Percentiles rank a stretch among this genome's conserved stretches.
Conservation (phyloP, 2,329 filamentous ascomycete species). For the Samsoniella hepiali region DNA sequence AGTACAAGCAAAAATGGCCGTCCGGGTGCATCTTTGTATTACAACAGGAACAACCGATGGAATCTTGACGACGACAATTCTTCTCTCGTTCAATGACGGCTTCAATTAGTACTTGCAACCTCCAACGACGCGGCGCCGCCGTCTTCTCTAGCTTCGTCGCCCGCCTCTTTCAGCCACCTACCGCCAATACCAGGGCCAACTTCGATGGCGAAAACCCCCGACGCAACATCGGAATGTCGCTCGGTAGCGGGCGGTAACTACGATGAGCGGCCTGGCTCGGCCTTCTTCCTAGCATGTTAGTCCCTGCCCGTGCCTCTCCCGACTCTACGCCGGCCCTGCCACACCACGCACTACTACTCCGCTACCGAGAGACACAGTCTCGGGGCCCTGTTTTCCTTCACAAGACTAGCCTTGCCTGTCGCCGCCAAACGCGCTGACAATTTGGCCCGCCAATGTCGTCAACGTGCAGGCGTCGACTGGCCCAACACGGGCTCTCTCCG, state of each 20-base stretch:
- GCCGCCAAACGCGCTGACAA: not conserved
- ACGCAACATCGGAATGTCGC: constrained; percentile 13
- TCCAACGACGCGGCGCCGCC: not conserved
- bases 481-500: constrained; percentile 1
- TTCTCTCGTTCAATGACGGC: not conserved
- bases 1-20: not conserved
- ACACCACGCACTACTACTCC: not conserved
- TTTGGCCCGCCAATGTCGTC: constrained; percentile 16
- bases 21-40: not conserved
- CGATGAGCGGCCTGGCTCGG: constrained; percentile 9
- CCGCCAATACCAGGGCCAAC: not conserved
- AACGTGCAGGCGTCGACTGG: constrained; percentile 9
- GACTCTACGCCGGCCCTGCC: not conserved
- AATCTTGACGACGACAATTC: not conserved
- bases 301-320: not conserved
- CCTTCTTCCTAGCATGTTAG: not conserved
- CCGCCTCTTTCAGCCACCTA: not conserved
- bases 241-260: constrained; percentile 5
- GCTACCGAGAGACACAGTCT: not conserved
- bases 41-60: not conserved
- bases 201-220: constrained; percentile 1
- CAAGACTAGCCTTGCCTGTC: not conserved
- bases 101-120: not conserved
- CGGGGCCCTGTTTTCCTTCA: not conserved
- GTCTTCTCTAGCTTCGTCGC: not conserved